These are phyloP conservation scores for Chaetomiaceae sp. DNA, from an alignment of 2,329 filamentous ascomycete genomes.

Conservation along the genomic window DNA sequence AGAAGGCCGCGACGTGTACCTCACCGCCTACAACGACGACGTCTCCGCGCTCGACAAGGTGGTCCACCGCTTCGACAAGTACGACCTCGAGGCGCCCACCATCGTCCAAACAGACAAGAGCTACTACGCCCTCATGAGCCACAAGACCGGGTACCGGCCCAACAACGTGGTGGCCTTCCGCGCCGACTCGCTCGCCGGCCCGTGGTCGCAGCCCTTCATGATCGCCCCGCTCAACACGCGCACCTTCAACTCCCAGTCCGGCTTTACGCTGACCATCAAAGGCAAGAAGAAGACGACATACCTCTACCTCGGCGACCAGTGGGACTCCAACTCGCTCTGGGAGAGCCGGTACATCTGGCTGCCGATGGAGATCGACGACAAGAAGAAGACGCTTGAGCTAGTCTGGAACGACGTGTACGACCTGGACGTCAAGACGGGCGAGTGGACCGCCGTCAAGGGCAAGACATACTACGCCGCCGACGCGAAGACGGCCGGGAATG, in stretches of 20 bases:
- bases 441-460: conserved; percentile 43
- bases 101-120: conserved; percentile 53
- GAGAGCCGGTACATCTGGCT: conserved; percentile 56
- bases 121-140: conserved; percentile 55
- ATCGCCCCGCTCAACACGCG: conserved; percentile 47
- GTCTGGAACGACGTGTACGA: conserved; percentile 55
- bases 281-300: conserved; percentile 47
- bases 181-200: conserved; percentile 45
- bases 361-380: conserved; percentile 48
- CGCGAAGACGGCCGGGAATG: conserved; percentile 42
- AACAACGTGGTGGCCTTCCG: conserved; percentile 56
- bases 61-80: conserved; percentile 56
- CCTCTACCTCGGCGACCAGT: conserved; percentile 49
- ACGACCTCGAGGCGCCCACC: conserved; percentile 52
- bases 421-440: conserved; percentile 48
- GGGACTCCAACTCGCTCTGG: conserved; percentile 54
- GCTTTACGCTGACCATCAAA: conserved; percentile 44
- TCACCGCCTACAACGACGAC: conserved; percentile 47
- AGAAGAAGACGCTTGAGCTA: conserved; percentile 45
- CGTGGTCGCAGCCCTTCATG: conserved; percentile 53
- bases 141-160: conserved; percentile 55
- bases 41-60: conserved; percentile 46
- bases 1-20: conserved; percentile 51
- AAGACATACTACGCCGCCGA: conserved; percentile 44
- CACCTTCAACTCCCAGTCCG: conserved; percentile 50